Evolutionary conservation across 108 stramenopile genomes (phyloP).

Genomic region (Fragilariopsis cylindrus): DNA sequence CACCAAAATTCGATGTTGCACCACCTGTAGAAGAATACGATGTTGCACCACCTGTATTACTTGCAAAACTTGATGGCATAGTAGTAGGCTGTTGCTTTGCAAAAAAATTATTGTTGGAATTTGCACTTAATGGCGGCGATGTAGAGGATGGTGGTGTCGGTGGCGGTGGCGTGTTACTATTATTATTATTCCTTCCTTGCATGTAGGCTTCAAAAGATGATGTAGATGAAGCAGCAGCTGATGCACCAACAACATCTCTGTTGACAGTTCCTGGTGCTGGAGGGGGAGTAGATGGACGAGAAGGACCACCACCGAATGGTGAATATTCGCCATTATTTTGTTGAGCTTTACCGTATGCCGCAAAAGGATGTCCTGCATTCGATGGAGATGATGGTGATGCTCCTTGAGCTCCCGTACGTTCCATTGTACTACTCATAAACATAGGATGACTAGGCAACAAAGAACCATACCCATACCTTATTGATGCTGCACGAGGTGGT

Average conservation of each 20-base stretch:
- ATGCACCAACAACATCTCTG: background rate
- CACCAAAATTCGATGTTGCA: background rate
- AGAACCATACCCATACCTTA: no score
- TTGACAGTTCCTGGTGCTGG: conserved; percentile 13
- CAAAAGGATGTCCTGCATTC: conserved; percentile 13
- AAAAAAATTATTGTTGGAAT: background rate
- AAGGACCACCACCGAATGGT: background rate
- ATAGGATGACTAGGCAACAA: background rate
- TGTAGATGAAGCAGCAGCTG: background rate
- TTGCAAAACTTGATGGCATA: no score
- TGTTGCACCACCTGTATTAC: no score
- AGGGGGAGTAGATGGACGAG: background rate
- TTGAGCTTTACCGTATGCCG: background rate
- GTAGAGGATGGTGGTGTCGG: no score
- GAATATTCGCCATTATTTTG: background rate
- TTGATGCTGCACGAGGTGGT: background rate
- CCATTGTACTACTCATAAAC: background rate
- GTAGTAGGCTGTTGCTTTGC: no score
- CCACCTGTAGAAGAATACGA: no score
- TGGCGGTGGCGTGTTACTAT: conserved; percentile 3
- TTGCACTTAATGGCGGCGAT: background rate
- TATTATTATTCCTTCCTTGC: conserved; percentile 3
- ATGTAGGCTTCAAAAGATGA: conserved; percentile 12
- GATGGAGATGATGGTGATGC: conserved; percentile 1
- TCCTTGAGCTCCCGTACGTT: background rate